A percentile compares a stretch with the other conserved stretches of the same genome.
phyloP scores from a whole-genome alignment of 139 green algal genomes.

The Nannochloris sp. region DNA sequence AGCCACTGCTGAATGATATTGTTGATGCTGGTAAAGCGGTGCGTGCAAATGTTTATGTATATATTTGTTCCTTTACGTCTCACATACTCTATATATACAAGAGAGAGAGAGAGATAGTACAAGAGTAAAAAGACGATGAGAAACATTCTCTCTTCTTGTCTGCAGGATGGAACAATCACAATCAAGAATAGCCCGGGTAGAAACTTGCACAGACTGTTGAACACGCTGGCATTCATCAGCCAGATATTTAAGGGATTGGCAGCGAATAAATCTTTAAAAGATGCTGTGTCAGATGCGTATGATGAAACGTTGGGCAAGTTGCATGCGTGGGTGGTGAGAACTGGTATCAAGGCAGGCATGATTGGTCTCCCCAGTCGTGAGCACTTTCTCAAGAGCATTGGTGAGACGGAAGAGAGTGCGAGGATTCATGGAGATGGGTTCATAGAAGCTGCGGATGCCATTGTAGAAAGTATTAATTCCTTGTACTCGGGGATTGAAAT shows the following conservation, averaged over 20 bases:
- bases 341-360: conserved; percentile 50
- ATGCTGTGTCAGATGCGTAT: conserved; percentile 36
- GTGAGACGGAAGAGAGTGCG: conserved; percentile 36
- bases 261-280: conserved; percentile 20
- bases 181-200: conserved; percentile 52
- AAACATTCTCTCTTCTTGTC: background rate
- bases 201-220: conserved; percentile 52
- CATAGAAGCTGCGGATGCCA: conserved; percentile 15
- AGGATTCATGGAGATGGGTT: conserved; percentile 23
- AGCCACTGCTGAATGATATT: conserved; percentile 26
- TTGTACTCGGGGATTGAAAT: conserved; percentile 38
- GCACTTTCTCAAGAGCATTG: conserved; percentile 42
- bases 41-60: background rate
- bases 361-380: conserved; percentile 44
- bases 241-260: conserved; percentile 40
- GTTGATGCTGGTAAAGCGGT: conserved; percentile 38
- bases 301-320: conserved; percentile 37
- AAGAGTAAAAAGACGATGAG: no score
- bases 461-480: conserved; percentile 17
- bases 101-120: no score
- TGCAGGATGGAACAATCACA: conserved; percentile 32
- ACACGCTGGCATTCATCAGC: conserved; percentile 45
- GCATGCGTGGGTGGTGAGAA: conserved; percentile 45
- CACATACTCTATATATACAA: no score
- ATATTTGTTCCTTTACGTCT: no score